Evolutionary conservation across 805 yeast genomes (phyloP), one percentile per base, ranked within the genome.

Genomic region (Komagataella pastoris): DNA sequence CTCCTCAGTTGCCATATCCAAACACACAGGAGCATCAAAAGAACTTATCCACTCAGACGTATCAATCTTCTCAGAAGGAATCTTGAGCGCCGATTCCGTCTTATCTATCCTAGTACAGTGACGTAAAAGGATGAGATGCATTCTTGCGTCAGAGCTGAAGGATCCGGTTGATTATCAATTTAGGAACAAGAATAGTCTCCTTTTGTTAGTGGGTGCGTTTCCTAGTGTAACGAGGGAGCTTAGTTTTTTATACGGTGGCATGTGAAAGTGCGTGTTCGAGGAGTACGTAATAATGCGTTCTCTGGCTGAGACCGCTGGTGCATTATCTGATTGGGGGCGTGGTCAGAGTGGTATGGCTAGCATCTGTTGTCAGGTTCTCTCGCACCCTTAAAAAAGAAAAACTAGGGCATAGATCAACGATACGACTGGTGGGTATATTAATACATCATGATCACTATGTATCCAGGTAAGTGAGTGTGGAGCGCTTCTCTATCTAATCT

Each of bases 1-100:
- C 50, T 68, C 66, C 5, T 49, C 36, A 2, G 53, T 30, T 1
- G 69, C 66, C 14, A 45, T 19, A 3, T 47, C 49, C 1, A 57
- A 36, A 49, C 66, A 57, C 24, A 68, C 53, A 2, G 72, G 72
- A 2, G 72, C 71, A 51, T 67, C 72, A 53, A 60, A 67, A 21
- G 61, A 61, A 19, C 70, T 61, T 4, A 67, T 49, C 71, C 72
- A 67, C 10, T 54, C 52, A 1, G 65, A 55, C 1, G 68, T 52
- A 46, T 62, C 63, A 3, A 24, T 14, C 12, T 56, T 52, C 7
- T 49, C 54, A 3, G 54, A 51, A 1, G 50, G 23, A 6, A 43
- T 17, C 17, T 44, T 18, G n/a, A 44, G 24, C 7, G 40, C 49
- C 8, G 18, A 24, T 4, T 40, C 45, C 8, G 23, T 48, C 49